Base-by-base conservation (phyloP, 2,329 filamentous ascomycete genomes). In the Emergomyces orientalis region DNA sequence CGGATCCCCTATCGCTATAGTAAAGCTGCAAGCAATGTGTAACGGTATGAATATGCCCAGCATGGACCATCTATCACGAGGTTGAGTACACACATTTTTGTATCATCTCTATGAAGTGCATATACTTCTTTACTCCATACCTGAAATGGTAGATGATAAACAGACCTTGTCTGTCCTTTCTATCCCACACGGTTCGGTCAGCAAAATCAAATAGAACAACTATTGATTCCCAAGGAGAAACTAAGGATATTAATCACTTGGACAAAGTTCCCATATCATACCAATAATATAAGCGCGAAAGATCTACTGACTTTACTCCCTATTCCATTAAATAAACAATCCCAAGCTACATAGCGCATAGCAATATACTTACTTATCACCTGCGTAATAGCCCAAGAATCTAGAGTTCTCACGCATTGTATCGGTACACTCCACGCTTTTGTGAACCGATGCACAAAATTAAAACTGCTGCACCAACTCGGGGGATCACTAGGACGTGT, bases 351-450 rank as follows among this genome's bases (percentile, higher is more conserved):
- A 8, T n/a, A 54, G 6, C 17, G 27, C 17, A n/a, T 22, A 19
- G 17, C 27, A 34, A 54, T n/a, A 54, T 54, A 6, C 14, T 17
- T 52, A 52, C 49, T 25, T 34, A 22, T 14, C 8, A 32, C 30
- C 51, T 22, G 51, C 27, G 14, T 4, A n/a, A 54, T n/a, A 54
- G 27, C 17, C 51, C 51, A 27, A 54, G 11, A 54, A 32, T 30
- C 25, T 52, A 8, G 25, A 19, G 49, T 30, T 30, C 49, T 19
- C 32, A 9, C 25, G 25, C 25, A n/a, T 32, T 11, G 30, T 32
- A 34, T 54, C 51, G 17, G 51, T 54, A n/a, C 51, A 54, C 34
- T n/a, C 51, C 55, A 58, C 34, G 55, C 55, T 58, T 58, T 30
- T 39, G 55, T 58, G 55, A 9, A 43, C 55, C 37, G 37, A 11